Percentiles rank a stretch among this genome's conserved stretches.
Evolutionary conservation across 352 stramenopile species (phyloP).

Genomic region (Globisporangium lucens): DNA sequence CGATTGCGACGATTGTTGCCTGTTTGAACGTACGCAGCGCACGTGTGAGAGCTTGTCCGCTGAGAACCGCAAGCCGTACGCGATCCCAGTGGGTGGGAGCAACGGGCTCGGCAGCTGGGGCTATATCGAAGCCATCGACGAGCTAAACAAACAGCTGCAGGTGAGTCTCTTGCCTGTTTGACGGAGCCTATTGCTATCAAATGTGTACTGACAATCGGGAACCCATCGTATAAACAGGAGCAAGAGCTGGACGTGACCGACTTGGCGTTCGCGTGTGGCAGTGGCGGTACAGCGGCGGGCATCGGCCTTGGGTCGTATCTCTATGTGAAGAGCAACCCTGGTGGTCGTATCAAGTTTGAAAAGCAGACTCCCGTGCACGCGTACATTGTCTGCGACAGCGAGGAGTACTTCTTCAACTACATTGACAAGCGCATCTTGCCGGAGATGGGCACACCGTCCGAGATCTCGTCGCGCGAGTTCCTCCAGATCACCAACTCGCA

Average conservation of each 20-base stretch:
- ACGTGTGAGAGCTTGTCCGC: constrained; percentile 62
- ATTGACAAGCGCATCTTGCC: constrained; percentile 74
- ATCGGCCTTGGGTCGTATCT: constrained; percentile 74
- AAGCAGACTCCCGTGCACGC: constrained; percentile 51
- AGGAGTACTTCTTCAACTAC: constrained; percentile 83
- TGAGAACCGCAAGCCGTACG: constrained; percentile 66
- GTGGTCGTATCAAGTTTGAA: constrained; percentile 35
- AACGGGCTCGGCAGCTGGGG: constrained; percentile 93
- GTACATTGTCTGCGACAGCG: constrained; percentile 85
- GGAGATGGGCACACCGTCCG: constrained; percentile 50
- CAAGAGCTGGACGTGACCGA: constrained; percentile 61
- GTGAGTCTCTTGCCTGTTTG: constrained; percentile 6
- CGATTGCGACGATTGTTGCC: not conserved
- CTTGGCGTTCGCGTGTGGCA: constrained; percentile 84
- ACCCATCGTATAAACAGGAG: constrained; percentile 20
- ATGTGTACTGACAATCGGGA: not conserved
- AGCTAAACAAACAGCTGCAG: constrained; percentile 79
- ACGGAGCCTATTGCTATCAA: not conserved
- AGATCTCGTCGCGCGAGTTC: constrained; percentile 58
- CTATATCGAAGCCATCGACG: constrained; percentile 91
- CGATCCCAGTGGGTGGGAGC: constrained; percentile 86
- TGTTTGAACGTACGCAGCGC: constrained; percentile 16
- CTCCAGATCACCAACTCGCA: constrained; percentile 82
- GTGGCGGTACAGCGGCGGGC: constrained; percentile 73
- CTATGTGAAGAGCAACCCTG: constrained; percentile 29